Evolutionary conservation across 805 yeast species (phyloP).

Genomic region (Vanderwaltozyma verrucispora): DNA sequence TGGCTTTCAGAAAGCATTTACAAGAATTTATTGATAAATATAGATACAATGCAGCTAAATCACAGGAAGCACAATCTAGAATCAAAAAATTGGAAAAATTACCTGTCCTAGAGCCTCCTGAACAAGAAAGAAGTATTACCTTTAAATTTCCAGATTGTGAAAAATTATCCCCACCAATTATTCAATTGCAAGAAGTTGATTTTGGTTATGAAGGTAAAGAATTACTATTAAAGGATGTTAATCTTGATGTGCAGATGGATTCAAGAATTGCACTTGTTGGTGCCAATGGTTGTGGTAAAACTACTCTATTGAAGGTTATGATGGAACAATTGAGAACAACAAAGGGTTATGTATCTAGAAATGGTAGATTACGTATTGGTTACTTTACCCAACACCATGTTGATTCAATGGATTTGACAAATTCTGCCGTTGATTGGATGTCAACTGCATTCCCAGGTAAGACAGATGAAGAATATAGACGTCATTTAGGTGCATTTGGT

Average conservation of each 20-base stretch:
- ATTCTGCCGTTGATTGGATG: constrained; percentile 93
- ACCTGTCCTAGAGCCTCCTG: constrained; percentile 89
- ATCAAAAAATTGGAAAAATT: constrained; percentile 92
- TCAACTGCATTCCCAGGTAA: constrained; percentile 82
- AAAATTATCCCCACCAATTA: constrained; percentile 81
- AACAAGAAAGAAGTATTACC: constrained; percentile 73
- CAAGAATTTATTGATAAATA: constrained; percentile 93
- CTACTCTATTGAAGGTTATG: constrained; percentile 79
- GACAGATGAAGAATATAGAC: constrained; percentile 92
- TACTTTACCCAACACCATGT: constrained; percentile 98
- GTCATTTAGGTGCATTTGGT: constrained; percentile 95
- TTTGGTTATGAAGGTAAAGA: constrained; percentile 71
- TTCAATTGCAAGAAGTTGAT: constrained; percentile 76
- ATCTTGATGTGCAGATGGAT: constrained; percentile 83
- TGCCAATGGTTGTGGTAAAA: constrained; percentile 99
- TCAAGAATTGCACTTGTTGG: constrained; percentile 96
- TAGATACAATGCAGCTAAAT: constrained; percentile 95
- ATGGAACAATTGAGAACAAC: constrained; percentile 69
- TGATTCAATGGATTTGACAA: constrained; percentile 84
- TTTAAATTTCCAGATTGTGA: constrained; percentile 96
- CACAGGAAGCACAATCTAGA: constrained; percentile 96
- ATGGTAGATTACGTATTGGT: constrained; percentile 84
- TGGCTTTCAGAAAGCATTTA: constrained; percentile 89
- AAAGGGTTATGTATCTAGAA: constrained; percentile 67
- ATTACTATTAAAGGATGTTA: constrained; percentile 63